Base-by-base conservation (phyloP, 495 filamentous ascomycete species). In the Penicillium ucsense region DNA sequence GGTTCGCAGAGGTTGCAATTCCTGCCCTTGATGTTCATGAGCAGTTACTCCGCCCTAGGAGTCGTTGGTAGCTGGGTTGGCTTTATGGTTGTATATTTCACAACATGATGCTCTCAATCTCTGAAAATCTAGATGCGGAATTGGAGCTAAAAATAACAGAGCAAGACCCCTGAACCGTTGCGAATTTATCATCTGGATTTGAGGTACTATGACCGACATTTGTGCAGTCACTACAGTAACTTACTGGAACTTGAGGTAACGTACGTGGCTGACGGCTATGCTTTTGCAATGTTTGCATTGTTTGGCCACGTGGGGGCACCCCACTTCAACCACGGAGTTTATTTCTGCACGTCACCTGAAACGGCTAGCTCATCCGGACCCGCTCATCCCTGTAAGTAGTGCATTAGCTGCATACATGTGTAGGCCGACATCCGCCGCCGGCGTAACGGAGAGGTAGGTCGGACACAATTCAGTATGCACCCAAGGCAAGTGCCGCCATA, bases 61-160 rank as follows among this genome's bases (percentile, higher is more conserved):
- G 88, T 98, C 2, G 81, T 96, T 8, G 92, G 88, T 4, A 98
- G 92, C 72, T 97, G 91, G 91, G 59, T 97, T 45, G 90, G 92
- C 12, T 95, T 96, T 61, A 78, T 87, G 75, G 89, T 95, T 28
- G 86, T 98, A 35, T 95, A 89, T 65, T 91, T 95, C 65, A 85
- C 81, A 2, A 79, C 80, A 45, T 86, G 72, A 46, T 20, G 20
- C 20, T 20, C 20, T 20, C 2, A 20, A 20, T 20, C 20, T 20
- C 20, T 20, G 20, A 20, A 20, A 20, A 20, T 20, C 1, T 20
- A 20, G 20, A 20, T 20, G 44, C 45, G n/a, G 46, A 41, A 34
- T 31, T 40, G 10, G 40, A 38, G 29, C 30, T 6, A 44, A 27
- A 30, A 43, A 29, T 44, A 45, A 31, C 27, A 31, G 11, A 10